A percentile compares a stretch with the other conserved stretches of the same genome.
These are phyloP conservation scores for Calophaca sinica DNA, from an alignment of 306 rosid species.

Conservation along the genomic window DNA sequence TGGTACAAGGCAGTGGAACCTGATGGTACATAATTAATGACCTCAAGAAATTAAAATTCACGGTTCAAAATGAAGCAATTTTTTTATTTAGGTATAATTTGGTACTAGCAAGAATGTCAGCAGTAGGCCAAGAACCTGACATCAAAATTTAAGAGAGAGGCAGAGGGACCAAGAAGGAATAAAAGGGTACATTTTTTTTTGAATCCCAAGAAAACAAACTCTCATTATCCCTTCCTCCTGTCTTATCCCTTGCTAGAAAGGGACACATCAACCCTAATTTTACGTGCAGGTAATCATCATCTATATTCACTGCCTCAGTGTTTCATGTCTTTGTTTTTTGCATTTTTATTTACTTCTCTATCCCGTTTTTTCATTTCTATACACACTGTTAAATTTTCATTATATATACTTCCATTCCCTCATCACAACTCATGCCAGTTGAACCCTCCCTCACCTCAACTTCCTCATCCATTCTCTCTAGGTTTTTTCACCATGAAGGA, in stretches of 20 bases:
- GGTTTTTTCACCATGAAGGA: not conserved
- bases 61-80: constrained; percentile 31
- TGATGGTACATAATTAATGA: constrained; percentile 14
- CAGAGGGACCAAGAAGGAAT: constrained; percentile 45
- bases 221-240: constrained; percentile 65
- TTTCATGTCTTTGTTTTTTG: constrained; percentile 47
- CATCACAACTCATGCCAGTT: constrained; percentile 40
- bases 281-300: constrained; percentile 61
- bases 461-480: not conserved
- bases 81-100: constrained; percentile 17
- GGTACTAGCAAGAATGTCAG: constrained; percentile 50
- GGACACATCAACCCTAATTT: constrained; percentile 69
- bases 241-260: constrained; percentile 60
- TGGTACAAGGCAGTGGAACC: no score
- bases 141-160: constrained; percentile 32
- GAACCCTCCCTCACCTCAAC: not conserved
- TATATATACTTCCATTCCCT: constrained; percentile 17
- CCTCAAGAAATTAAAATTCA: constrained; percentile 30
- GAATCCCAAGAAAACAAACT: constrained; percentile 87
- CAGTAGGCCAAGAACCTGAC: constrained; percentile 35
- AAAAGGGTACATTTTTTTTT: constrained; percentile 49
- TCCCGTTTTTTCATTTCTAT: constrained; percentile 35
- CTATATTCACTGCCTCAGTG: constrained; percentile 51
- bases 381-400: constrained; percentile 25
- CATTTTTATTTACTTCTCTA: constrained; percentile 24